These are phyloP conservation scores for Jaapia argillacea DNA, from an alignment of 768 basidiomycete species.

Conservation along the genomic window DNA sequence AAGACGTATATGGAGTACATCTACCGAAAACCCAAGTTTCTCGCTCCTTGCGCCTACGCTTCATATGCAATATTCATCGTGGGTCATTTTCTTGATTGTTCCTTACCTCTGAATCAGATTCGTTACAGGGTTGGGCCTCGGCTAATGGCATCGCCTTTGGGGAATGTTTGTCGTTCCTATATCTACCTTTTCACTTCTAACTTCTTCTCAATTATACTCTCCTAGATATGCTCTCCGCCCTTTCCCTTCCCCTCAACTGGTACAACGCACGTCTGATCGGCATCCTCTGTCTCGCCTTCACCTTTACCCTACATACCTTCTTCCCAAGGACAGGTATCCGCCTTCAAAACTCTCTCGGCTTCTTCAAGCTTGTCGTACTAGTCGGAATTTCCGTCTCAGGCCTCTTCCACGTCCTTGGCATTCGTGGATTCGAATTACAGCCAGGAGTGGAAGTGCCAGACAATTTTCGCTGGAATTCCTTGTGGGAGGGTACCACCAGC, in stretches of 20 bases:
- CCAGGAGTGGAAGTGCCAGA: slow-evolving; percentile 41
- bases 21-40: slow-evolving; percentile 50
- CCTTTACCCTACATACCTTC: slow-evolving; percentile 46
- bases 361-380: slow-evolving; percentile 51
- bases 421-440: slow-evolving; percentile 38
- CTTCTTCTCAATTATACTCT: neutral
- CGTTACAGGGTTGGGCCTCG: slow-evolving; percentile 42
- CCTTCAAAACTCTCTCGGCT: slow-evolving; percentile 53
- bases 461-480: slow-evolving; percentile 47
- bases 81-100: slow-evolving; percentile 15
- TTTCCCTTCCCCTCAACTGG: slow-evolving; percentile 33
- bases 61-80: slow-evolving; percentile 50
- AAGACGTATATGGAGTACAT: slow-evolving; percentile 70
- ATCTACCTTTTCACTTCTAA: neutral
- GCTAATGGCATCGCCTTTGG: slow-evolving; percentile 59
- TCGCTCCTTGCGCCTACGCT: slow-evolving; percentile 50
- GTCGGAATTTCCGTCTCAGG: slow-evolving; percentile 42
- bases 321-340: slow-evolving; percentile 44
- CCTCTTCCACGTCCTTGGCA: slow-evolving; percentile 35
- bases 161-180: slow-evolving; percentile 47
- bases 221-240: slow-evolving; percentile 50
- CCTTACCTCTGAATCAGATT: neutral
- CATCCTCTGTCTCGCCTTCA: slow-evolving; percentile 44
- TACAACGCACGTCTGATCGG: slow-evolving; percentile 43
- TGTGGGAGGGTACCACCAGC: slow-evolving; percentile 53